A percentile compares a stretch with the other conserved stretches of the same genome.
Conservation (phyloP, 306 rosid species). For the Quercus robur region DNA sequence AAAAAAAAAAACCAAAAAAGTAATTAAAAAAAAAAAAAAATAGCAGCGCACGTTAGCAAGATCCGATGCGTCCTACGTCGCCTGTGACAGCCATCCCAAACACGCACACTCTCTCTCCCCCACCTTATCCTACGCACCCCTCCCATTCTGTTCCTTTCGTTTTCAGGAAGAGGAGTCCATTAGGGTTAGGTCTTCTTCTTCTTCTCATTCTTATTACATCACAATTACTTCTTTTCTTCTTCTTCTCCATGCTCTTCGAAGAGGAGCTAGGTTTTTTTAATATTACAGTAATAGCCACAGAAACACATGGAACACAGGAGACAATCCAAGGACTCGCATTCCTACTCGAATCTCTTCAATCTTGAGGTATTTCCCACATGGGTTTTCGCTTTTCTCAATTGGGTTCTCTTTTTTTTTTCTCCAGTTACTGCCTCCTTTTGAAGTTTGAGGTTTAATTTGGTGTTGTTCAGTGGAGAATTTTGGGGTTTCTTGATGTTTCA, state of each 20-base stretch:
- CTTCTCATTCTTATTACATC: conserved; percentile 9
- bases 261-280: conserved; percentile 19
- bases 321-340: conserved; percentile 54
- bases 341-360: conserved; percentile 73
- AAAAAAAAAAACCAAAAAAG: background rate
- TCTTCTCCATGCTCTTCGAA: conserved; percentile 31
- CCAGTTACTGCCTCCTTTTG: background rate
- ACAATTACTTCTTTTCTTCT: background rate
- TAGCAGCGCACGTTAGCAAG: conserved; percentile 39
- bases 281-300: too few species aligned
- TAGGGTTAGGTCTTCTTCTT: conserved; percentile 32
- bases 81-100: conserved; percentile 17
- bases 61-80: conserved; percentile 19
- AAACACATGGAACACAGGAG: conserved; percentile 64
- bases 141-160: conserved; percentile 18
- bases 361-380: conserved; percentile 56
- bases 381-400: background rate
- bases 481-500: background rate
- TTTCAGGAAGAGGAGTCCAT: conserved; percentile 14
- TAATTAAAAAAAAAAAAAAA: background rate
- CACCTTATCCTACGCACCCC: conserved; percentile 61
- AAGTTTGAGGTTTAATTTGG: background rate
- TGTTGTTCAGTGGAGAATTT: background rate
- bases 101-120: conserved; percentile 19
- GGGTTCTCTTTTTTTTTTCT: conserved; percentile 4